A percentile compares a stretch with the other conserved stretches of the same genome.
Conservation (phyloP, 345 rosid genomes). For the Ceriops zippeliana region DNA sequence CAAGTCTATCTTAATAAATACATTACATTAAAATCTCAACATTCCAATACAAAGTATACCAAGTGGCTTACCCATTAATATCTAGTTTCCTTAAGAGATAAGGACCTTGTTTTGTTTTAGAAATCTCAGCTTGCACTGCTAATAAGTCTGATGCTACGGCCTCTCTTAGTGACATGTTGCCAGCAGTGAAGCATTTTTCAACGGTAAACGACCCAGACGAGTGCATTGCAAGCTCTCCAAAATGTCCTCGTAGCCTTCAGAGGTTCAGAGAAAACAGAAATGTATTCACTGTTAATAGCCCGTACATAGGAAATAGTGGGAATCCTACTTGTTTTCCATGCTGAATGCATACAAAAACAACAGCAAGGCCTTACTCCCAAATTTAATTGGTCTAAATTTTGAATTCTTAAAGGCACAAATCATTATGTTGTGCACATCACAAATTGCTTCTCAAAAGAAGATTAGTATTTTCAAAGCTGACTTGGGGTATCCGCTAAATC, state of each 20-base stretch:
- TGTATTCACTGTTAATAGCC: background rate
- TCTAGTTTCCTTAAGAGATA: constrained; percentile 73
- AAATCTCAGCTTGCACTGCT: constrained; percentile 55
- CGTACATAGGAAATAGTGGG: background rate
- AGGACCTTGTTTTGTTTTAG: constrained; percentile 79
- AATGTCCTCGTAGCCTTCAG: constrained; percentile 70
- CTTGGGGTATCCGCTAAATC: background rate
- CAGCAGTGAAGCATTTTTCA: constrained; percentile 71
- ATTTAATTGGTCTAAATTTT: background rate
- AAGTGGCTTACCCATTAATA: constrained; percentile 58
- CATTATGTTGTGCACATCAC: too few relatives aligned
- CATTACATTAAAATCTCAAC: background rate
- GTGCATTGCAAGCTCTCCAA: constrained; percentile 69
- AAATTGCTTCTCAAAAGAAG: background rate
- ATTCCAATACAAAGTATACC: background rate
- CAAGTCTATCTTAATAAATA: background rate
- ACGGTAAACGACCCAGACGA: constrained; percentile 81
- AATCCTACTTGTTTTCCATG: background rate
- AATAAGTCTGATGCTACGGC: constrained; percentile 67
- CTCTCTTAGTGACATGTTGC: constrained; percentile 67
- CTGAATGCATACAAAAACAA: too few relatives aligned
- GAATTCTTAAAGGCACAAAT: background rate
- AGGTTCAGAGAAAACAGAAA: constrained; percentile 12
- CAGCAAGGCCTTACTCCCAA: background rate
- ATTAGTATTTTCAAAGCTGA: background rate